phyloP scores from a whole-genome alignment of 2,329 filamentous ascomycete species.

The Lecanicillium sp. region DNA sequence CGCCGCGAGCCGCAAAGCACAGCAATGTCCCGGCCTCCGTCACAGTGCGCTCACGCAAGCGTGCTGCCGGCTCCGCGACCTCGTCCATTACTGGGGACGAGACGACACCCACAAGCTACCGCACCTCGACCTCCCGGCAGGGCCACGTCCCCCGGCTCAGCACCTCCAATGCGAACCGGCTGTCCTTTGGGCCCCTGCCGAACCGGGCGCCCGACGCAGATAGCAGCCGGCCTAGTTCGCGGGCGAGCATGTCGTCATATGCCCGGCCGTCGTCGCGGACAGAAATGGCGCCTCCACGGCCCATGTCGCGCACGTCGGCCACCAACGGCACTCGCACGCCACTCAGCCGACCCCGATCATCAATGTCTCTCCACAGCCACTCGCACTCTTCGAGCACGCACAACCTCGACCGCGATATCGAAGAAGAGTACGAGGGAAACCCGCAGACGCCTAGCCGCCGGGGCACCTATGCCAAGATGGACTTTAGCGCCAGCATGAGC shows the following conservation, averaged over 20 bases:
- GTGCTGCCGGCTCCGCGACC: slow-evolving; percentile 51
- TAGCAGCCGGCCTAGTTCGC: slow-evolving; percentile 61
- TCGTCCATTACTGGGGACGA: slow-evolving; percentile 48
- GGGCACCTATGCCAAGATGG: slow-evolving; percentile 46
- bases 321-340: slow-evolving; percentile 57
- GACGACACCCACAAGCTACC: slow-evolving; percentile 39
- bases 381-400: slow-evolving; percentile 54
- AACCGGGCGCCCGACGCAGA: slow-evolving; percentile 46
- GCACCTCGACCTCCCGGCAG: slow-evolving; percentile 31
- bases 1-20: slow-evolving; percentile 55
- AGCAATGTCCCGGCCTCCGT: slow-evolving; percentile 48
- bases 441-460: slow-evolving; percentile 49
- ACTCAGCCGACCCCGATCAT: slow-evolving; percentile 64
- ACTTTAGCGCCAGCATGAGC: slow-evolving; percentile 33
- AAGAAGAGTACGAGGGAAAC: slow-evolving; percentile 36
- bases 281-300: slow-evolving; percentile 49
- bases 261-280: slow-evolving; percentile 49
- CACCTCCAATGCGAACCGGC: slow-evolving; percentile 54
- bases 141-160: slow-evolving; percentile 55
- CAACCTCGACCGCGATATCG: slow-evolving; percentile 44
- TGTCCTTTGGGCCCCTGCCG: slow-evolving; percentile 58
- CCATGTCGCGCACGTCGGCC: slow-evolving; percentile 61
- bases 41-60: slow-evolving; percentile 64
- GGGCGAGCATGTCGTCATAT: slow-evolving; percentile 56
- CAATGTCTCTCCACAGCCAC: slow-evolving; percentile 56